These are phyloP conservation scores for Byssothecium circinans DNA, from an alignment of 2,329 filamentous ascomycete species.

Conservation along the genomic window DNA sequence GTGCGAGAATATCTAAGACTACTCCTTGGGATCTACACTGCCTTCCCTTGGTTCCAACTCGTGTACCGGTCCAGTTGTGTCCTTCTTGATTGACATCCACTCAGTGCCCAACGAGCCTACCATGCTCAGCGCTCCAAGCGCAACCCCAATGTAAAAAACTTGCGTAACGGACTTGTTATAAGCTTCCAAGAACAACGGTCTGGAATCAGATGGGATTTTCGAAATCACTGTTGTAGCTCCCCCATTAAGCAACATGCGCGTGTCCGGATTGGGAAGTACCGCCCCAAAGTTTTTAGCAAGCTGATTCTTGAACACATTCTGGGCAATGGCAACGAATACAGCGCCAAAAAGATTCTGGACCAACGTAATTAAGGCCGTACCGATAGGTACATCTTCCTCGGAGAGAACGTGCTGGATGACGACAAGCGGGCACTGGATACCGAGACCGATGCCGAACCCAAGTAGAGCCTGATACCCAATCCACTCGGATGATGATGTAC, in stretches of 20 bases:
- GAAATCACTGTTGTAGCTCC: conserved; percentile 19
- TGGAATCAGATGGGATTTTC: conserved; percentile 4
- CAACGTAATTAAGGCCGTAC: conserved; percentile 45
- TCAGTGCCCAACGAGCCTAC: conserved; percentile 13
- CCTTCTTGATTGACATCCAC: conserved; percentile 19
- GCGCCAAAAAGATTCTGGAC: conserved; percentile 51
- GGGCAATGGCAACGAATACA: conserved; percentile 49
- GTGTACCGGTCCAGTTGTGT: no score
- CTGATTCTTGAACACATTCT: conserved; percentile 39
- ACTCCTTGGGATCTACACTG: no score
- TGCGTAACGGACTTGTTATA: conserved; percentile 13
- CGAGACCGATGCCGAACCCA: conserved; percentile 45
- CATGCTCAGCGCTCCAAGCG: conserved; percentile 8
- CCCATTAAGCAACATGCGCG: conserved; percentile 15
- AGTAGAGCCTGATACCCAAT: conserved; percentile 37
- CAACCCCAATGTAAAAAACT: conserved; percentile 14
- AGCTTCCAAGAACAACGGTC: conserved; percentile 7
- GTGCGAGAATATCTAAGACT: no score
- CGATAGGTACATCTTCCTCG: conserved; percentile 40
- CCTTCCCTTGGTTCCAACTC: no score
- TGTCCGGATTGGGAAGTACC: conserved; percentile 23
- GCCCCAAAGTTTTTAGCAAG: conserved; percentile 23
- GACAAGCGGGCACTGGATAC: conserved; percentile 47
- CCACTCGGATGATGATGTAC: conserved; percentile 31
- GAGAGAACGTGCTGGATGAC: conserved; percentile 46